Percentiles rank a stretch among this genome's conserved stretches.
These are phyloP conservation scores for Bonia amplexicaulis DNA, from an alignment of 176 grass and related monocot species.

Conservation along the genomic window DNA sequence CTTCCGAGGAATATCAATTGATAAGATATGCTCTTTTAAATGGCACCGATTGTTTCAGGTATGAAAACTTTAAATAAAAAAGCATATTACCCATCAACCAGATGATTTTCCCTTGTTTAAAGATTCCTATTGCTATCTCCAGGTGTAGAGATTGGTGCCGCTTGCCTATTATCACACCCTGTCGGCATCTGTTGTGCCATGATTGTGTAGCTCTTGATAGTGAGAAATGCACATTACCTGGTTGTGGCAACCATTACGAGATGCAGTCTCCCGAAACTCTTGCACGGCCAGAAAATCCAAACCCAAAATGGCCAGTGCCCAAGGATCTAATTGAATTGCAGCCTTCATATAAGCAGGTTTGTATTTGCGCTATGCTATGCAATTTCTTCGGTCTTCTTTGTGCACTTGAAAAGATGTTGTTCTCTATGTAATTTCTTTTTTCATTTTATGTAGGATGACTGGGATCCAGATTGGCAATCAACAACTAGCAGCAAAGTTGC, in stretches of 20 bases:
- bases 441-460: constrained; percentile 64
- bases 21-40: constrained; percentile 78
- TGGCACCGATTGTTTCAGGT: constrained; percentile 80
- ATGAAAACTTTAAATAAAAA: constrained; percentile 14
- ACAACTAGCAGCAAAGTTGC: constrained; percentile 96
- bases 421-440: neutral
- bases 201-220: constrained; percentile 91
- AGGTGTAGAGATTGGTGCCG: constrained; percentile 86
- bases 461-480: constrained; percentile 96
- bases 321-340: constrained; percentile 99
- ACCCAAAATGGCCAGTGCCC: constrained; percentile 97
- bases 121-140: constrained; percentile 22
- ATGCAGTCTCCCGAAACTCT: constrained; percentile 90
- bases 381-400: constrained; percentile 1
- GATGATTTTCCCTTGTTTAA: neutral
- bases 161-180: constrained; percentile 91
- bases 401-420: constrained; percentile 2
- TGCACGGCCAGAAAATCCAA: constrained; percentile 87
- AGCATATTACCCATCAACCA: neutral
- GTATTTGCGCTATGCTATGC: constrained; percentile 8
- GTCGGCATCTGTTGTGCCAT: constrained; percentile 84
- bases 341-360: constrained; percentile 93
- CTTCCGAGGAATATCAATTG: constrained; percentile 65
- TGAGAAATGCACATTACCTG: constrained; percentile 76
- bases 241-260: constrained; percentile 72